phyloP scores from a whole-genome alignment of 305 asterid species.

The Solanum hybrid region DNA sequence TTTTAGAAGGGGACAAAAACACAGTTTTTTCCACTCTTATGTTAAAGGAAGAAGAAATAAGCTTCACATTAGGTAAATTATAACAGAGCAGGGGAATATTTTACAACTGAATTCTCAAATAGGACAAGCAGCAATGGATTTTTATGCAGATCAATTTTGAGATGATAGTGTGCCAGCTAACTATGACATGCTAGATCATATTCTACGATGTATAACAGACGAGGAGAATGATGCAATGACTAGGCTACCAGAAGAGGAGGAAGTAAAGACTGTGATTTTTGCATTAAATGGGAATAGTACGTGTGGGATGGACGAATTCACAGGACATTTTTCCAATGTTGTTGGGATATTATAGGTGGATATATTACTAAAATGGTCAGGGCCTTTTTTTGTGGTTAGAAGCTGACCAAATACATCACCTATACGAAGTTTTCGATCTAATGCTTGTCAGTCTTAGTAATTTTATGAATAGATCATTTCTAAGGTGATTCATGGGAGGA shows the following conservation, averaged over 20 bases:
- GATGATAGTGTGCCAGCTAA: too few relatives aligned
- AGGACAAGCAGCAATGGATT: not conserved
- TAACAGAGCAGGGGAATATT: not conserved
- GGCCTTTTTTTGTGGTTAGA: not conserved
- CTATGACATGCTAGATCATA: not conserved
- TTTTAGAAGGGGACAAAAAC: not conserved
- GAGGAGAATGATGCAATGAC: not conserved
- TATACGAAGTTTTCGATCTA: not conserved
- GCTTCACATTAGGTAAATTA: not conserved
- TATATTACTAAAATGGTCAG: not conserved
- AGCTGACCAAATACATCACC: not conserved
- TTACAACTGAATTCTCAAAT: not conserved
- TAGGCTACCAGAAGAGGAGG: not conserved
- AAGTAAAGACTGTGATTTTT: not conserved
- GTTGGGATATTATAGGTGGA: not conserved
- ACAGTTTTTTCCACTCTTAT: not conserved
- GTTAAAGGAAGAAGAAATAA: not conserved
- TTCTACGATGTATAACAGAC: too few relatives aligned
- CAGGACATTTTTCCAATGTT: not conserved
- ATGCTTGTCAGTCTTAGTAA: not conserved
- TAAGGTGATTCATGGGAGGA: not conserved
- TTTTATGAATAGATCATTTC: not conserved
- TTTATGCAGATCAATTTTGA: not conserved
- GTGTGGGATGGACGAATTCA: rapidly evolving
- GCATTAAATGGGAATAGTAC: not conserved